Conservation (phyloP, 2,329 filamentous ascomycete genomes). For the Zelopaecilomyces penicillatus region DNA sequence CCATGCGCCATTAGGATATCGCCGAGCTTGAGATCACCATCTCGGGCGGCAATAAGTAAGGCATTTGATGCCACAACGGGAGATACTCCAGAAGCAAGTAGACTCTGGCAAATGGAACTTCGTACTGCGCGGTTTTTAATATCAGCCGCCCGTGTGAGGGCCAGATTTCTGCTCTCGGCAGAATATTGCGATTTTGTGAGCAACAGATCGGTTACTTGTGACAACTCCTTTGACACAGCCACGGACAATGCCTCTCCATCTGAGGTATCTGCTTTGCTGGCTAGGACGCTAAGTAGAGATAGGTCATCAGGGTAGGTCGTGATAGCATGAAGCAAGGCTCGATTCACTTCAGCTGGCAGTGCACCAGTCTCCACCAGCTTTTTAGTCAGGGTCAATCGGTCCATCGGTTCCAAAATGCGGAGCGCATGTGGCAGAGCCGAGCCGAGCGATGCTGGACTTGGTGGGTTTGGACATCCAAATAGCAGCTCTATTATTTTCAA, state of each 20-base stretch:
- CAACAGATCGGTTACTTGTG: constrained; percentile 39
- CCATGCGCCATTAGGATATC: constrained; percentile 43
- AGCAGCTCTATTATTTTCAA: constrained; percentile 40
- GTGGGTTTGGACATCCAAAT: constrained; percentile 28
- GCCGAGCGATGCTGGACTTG: constrained; percentile 36
- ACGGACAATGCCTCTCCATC: constrained; percentile 41
- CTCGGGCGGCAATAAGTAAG: constrained; percentile 41
- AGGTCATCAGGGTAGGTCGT: constrained; percentile 39
- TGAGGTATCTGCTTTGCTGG: constrained; percentile 37
- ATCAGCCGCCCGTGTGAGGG: constrained; percentile 35
- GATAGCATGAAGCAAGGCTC: constrained; percentile 44
- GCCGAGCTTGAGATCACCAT: constrained; percentile 44
- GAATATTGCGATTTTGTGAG: constrained; percentile 30
- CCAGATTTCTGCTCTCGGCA: constrained; percentile 27
- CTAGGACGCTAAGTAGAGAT: constrained; percentile 37
- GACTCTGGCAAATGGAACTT: constrained; percentile 33
- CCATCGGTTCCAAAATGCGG: constrained; percentile 41
- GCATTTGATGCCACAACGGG: constrained; percentile 39
- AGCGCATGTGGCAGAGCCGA: constrained; percentile 44
- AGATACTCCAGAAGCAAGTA: constrained; percentile 39
- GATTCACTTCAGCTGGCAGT: constrained; percentile 38
- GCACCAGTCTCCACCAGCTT: constrained; percentile 43
- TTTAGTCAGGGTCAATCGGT: constrained; percentile 42
- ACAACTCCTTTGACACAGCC: constrained; percentile 36
- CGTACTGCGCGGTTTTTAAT: constrained; percentile 31